phyloP scores from a whole-genome alignment of 257 asterid species.

The Salvia miltiorrhiza region DNA sequence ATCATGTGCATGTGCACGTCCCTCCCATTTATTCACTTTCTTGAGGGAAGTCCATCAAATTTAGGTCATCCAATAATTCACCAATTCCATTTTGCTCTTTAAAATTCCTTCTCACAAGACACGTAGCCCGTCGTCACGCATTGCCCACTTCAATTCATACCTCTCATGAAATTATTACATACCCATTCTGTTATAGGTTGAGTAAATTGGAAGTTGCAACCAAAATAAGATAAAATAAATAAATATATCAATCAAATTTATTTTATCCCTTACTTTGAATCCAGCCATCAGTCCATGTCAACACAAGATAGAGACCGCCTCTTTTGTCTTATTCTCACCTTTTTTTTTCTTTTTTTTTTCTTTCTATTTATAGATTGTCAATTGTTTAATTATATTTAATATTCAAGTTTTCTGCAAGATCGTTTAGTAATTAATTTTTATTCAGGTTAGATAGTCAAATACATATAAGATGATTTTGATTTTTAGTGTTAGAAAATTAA shows the following conservation, averaged over 20 bases:
- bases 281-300: not conserved
- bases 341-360: too few relatives aligned
- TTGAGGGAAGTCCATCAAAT: not conserved
- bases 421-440: too few relatives aligned
- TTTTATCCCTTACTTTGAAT: not conserved
- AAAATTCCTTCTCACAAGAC: not conserved
- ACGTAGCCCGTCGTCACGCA: not conserved
- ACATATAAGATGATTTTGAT: too few relatives aligned
- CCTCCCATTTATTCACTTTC: too few relatives aligned
- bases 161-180: not conserved
- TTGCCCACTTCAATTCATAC: not conserved
- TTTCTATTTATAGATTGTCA: too few relatives aligned
- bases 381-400: too few relatives aligned
- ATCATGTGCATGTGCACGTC: not conserved
- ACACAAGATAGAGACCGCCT: too few relatives aligned
- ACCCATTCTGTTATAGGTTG: not conserved
- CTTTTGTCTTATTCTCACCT: too few relatives aligned
- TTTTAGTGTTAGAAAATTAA: too few relatives aligned
- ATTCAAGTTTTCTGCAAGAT: too few relatives aligned
- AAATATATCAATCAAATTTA: not conserved
- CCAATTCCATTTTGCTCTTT: not conserved
- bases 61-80: not conserved
- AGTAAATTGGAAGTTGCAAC: not conserved
- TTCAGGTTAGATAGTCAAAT: too few relatives aligned
- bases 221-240: not conserved